Base-by-base conservation (phyloP, 2,329 filamentous ascomycete genomes). In the Curvularia hawaiiensis region DNA sequence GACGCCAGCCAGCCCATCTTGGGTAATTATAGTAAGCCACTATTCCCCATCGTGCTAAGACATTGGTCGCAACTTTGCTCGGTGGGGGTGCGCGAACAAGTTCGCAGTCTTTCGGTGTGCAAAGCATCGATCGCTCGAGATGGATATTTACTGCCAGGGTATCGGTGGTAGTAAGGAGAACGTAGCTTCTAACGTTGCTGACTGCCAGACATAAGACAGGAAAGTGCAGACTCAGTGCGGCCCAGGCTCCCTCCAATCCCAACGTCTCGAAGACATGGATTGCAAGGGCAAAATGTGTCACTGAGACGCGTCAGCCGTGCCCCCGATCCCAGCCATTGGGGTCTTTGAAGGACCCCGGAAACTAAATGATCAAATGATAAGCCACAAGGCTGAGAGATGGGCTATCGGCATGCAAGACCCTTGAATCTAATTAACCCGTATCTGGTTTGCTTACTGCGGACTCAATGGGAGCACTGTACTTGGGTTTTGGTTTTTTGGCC, bases 231-330 rank as follows among this genome's bases (percentile, higher is more conserved):
- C 63, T 87, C 84, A 22, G 81, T 73, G 4, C 81, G 77, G 30
- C 1, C 76, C 77, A 0, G 77, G 74, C 10, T 79, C 10, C 10
- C 82, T 1, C 80, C 82, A 4, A 74, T 67, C 49, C 80, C 75
- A 20, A 85, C 76, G 50, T 84, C 81, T 30, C 26, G 41, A 16
- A 44, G 41, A 44, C 24, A 44, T 44, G 16, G 7, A 4, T 3
- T 16, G 12, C 24, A 20, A 28, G 14, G n/a, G 1, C 30, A 12
- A 31, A 86, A 76, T 26, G 78, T 77, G 61, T 87, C 84, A 4
- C 84, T 81, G 69, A 85, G 86, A 9, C 82, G 77, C 83, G 86
- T 86, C 54, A 86, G 30, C 65, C 1, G 79, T 80, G 1, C 84
- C 84, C 84, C 26, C 26, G 33, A 86, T 84, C 0, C 83, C 84